Evolutionary conservation across 2,329 filamentous ascomycete genomes (phyloP), one percentile per base, ranked within the genome.

Genomic region (Corniculantispora saksenae): DNA sequence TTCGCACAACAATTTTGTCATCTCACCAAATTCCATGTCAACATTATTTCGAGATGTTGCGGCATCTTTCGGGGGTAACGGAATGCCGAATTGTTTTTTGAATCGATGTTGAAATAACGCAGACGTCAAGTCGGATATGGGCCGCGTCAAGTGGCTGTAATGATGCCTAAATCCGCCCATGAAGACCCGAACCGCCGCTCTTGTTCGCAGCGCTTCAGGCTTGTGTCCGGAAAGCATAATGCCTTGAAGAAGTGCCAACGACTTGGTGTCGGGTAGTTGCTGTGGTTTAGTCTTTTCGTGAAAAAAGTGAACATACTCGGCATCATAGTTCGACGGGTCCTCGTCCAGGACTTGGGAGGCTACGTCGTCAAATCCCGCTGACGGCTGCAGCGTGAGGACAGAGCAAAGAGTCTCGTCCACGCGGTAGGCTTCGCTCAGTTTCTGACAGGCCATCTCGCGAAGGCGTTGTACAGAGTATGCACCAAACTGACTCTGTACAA

Each of bases 231-330:
- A 84, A 15, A 81, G 78, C 66, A 94, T 89, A 64, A 94, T 86
- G 45, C 91, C 85, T 73, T 89, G 82, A 68, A 96, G 76, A 4
- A 88, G 83, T 61, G 85, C 79, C 64, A 94, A 32, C 32, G 86
- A 89, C 10, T 91, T 94, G 70, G 85, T 89, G 71, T 92, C 86
- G 43, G 88, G 90, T 74, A 95, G 80, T 74, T 90, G 88, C 50
- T 90, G 81, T 48, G 88, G 91, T 1, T 91, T 90, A 29, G 95
- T 94, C 84, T 94, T 95, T 78, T 96, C 91, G 77, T 94, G 91
- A 76, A 96, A 96, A 79, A 94, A 95, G 74, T 95, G 91, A n/a
- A 95, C 92, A 74, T 95, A 95, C 76, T 90, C 91, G 32, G 91
- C 92, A 72, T 95, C 91, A 51, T 82, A 77, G 72, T 93, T 88